Percentiles rank a stretch among this genome's conserved stretches.
Evolutionary conservation across 2,329 filamentous ascomycete genomes (phyloP).

Genomic region (Alternaria consortialis): DNA sequence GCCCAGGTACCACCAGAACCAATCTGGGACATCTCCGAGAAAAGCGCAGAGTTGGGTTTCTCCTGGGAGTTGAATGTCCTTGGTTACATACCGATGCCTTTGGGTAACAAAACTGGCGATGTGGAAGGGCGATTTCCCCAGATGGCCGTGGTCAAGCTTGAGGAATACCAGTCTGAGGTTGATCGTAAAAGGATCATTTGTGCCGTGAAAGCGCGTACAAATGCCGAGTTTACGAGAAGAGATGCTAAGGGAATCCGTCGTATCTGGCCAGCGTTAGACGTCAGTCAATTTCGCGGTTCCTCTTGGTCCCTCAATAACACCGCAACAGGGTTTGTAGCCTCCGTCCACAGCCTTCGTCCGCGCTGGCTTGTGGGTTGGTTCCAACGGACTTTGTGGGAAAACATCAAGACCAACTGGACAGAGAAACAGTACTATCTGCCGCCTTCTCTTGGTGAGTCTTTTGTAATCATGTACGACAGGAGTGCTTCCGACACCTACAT

Average conservation of each 20-base stretch:
- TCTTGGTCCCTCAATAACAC: neutral
- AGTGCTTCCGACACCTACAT: neutral
- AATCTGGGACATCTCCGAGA: slow-evolving; percentile 18
- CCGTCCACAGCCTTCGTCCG: neutral
- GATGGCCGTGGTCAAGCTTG: neutral
- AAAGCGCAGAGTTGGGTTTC: slow-evolving; percentile 23
- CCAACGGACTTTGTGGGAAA: neutral
- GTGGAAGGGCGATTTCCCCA: accelerated
- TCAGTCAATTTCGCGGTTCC: neutral
- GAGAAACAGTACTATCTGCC: neutral
- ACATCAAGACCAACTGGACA: neutral
- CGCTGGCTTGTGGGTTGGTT: neutral
- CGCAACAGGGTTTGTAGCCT: neutral
- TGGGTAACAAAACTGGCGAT: neutral
- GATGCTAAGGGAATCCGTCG: neutral
- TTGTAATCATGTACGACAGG: neutral
- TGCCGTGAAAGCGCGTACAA: neutral
- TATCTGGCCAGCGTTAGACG: neutral
- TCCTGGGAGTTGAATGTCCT: slow-evolving; percentile 23
- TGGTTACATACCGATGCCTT: slow-evolving; percentile 15
- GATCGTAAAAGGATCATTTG: neutral
- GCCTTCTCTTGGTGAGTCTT: neutral
- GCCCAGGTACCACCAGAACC: slow-evolving; percentile 15
- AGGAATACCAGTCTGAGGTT: neutral
- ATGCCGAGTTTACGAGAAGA: neutral